phyloP scores from a whole-genome alignment of 108 stramenopile genomes.

The Skeletonema marinoi region DNA sequence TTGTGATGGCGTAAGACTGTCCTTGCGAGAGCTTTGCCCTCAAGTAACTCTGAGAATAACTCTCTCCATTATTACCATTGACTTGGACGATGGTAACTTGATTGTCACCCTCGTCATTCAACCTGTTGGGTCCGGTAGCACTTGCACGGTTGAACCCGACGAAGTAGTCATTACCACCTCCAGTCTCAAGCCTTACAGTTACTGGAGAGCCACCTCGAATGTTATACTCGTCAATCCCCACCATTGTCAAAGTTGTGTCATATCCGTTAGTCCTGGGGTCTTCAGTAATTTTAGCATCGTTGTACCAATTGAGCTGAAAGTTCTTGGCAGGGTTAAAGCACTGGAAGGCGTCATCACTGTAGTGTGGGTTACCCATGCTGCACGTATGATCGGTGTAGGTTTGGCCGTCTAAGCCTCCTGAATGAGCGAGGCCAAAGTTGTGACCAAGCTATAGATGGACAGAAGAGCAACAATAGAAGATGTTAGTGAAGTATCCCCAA shows the following conservation, averaged over 20 bases:
- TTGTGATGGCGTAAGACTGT: background rate
- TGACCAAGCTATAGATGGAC: too few species aligned
- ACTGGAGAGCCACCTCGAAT: constrained; percentile 6
- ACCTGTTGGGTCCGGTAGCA: background rate
- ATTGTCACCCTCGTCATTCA: constrained; percentile 3
- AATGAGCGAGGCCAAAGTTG: too few species aligned
- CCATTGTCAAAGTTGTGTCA: background rate
- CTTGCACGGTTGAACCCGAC: constrained; percentile 27
- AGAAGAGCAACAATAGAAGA: too few species aligned
- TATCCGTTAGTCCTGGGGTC: background rate
- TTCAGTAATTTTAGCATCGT: background rate
- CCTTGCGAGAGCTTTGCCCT: constrained; percentile 7
- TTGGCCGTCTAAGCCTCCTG: too few species aligned
- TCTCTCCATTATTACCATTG: background rate
- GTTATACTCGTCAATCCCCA: constrained; percentile 2
- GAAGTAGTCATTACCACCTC: constrained; percentile 18
- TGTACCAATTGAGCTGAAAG: too few species aligned
- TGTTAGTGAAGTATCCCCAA: too few species aligned
- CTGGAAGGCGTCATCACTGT: too few species aligned
- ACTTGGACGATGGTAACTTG: background rate
- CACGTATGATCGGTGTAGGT: too few species aligned
- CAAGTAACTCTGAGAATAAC: constrained; percentile 13
- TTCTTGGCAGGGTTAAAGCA: too few species aligned
- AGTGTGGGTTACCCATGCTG: too few species aligned
- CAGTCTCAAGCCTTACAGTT: constrained; percentile 24